Conservation (phyloP, 257 asterid genomes). For the Solanum appendiculatum region DNA sequence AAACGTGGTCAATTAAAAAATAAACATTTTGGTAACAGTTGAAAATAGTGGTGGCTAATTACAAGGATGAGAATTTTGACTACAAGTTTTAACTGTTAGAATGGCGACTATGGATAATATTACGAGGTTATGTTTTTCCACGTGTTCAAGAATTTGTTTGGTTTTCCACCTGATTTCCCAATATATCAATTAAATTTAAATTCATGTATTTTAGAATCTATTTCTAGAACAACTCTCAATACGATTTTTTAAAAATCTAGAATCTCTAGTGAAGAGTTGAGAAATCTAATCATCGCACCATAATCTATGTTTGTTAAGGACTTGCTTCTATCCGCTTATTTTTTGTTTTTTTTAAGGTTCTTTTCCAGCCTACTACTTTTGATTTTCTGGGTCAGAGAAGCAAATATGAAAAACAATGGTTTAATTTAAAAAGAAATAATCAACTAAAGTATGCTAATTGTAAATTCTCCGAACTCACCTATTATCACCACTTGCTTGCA, state of each 20-base stretch:
- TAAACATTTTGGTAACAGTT: background rate
- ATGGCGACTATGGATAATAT: background rate
- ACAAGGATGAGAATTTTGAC: background rate
- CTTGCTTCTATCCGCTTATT: background rate
- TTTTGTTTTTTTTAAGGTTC: background rate
- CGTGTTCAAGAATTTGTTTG: background rate
- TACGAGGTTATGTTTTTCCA: background rate
- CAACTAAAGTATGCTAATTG: background rate
- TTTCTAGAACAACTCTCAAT: background rate
- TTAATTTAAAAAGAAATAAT: background rate
- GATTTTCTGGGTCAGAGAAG: background rate
- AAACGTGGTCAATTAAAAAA: background rate
- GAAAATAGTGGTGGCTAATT: background rate
- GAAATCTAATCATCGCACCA: background rate
- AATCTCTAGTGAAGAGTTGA: background rate
- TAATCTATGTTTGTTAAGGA: background rate
- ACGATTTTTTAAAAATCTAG: fast-evolving
- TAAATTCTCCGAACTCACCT: background rate
- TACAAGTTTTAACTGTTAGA: background rate
- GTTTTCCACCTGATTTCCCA: background rate
- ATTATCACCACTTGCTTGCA: background rate
- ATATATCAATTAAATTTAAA: background rate
- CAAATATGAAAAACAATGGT: background rate
- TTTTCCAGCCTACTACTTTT: background rate
- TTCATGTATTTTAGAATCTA: fast-evolving